Conservation (phyloP, 1,284 basidiomycete genomes). For the Puccinia coronata region DNA sequence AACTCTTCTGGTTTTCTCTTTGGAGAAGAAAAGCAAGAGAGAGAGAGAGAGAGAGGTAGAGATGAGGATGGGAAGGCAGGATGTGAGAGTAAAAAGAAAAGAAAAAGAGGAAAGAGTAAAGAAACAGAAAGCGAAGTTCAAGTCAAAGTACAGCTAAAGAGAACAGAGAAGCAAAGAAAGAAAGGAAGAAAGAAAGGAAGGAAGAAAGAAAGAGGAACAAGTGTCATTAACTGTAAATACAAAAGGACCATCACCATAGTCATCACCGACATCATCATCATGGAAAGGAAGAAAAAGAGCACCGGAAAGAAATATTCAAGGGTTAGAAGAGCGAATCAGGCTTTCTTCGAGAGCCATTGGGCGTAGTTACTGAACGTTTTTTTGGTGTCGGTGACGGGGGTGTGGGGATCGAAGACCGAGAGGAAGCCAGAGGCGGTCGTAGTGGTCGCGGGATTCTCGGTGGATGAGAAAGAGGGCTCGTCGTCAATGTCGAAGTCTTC, state of each 20-base stretch:
- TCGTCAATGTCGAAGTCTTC: slow-evolving; percentile 36
- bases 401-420: background rate
- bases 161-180: background rate
- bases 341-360: slow-evolving; percentile 26
- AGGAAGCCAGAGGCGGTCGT: background rate
- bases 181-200: background rate
- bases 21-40: background rate
- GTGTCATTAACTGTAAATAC: too few relatives aligned
- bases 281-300: background rate
- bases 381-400: background rate
- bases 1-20: too few relatives aligned
- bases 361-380: slow-evolving; percentile 14
- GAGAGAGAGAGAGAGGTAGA: background rate
- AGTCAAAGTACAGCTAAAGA: background rate
- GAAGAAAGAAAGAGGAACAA: background rate
- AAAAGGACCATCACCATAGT: too few relatives aligned
- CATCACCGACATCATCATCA: too few relatives aligned
- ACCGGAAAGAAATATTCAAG: background rate
- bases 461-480: background rate
- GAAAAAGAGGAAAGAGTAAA: background rate
- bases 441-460: background rate
- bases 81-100: background rate
- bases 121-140: background rate
- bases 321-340: background rate
- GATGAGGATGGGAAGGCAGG: too few relatives aligned